Percentiles rank a stretch among this genome's conserved stretches.
Evolutionary conservation across 1,139 yeast species (phyloP).

Genomic region (Saccharomycopsis crataegensis): DNA sequence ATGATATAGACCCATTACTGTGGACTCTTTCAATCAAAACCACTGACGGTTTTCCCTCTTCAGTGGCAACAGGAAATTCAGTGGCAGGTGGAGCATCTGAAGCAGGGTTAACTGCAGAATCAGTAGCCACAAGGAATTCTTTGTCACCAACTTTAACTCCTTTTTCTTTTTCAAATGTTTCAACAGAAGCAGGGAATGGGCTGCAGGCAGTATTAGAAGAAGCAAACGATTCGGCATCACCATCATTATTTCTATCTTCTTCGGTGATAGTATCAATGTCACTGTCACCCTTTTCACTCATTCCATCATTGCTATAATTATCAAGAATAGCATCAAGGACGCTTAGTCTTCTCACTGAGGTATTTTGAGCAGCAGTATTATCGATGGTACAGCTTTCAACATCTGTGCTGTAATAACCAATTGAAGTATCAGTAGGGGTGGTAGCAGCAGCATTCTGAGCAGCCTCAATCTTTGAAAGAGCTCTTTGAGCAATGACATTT

Average conservation of each 20-base stretch:
- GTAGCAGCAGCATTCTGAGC: neutral
- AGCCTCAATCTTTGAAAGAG: conserved; percentile 27
- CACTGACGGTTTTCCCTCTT: neutral
- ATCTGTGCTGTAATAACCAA: conserved; percentile 6
- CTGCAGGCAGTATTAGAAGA: conserved; percentile 1
- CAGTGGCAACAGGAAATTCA: neutral
- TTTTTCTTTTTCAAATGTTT: too few relatives aligned
- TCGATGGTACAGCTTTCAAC: conserved; percentile 1
- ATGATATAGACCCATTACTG: conserved; percentile 13
- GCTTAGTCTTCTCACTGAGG: conserved; percentile 9
- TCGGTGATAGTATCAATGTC: conserved; percentile 1
- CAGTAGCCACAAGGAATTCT: neutral
- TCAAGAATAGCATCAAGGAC: conserved; percentile 15
- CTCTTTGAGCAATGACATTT: conserved; percentile 29
- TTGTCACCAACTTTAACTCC: neutral
- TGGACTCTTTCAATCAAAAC: neutral
- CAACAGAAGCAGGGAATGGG: neutral
- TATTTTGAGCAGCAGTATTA: neutral
- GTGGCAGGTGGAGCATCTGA: too few relatives aligned
- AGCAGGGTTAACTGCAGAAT: neutral
- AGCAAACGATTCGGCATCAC: neutral
- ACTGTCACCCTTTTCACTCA: neutral
- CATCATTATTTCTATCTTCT: neutral
- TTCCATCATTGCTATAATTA: conserved; percentile 7
- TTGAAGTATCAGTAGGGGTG: neutral